Percentiles rank a stretch among this genome's conserved stretches.
These are phyloP conservation scores for Myxozyma neotropica DNA, from an alignment of 805 yeast species.

Conservation along the genomic window DNA sequence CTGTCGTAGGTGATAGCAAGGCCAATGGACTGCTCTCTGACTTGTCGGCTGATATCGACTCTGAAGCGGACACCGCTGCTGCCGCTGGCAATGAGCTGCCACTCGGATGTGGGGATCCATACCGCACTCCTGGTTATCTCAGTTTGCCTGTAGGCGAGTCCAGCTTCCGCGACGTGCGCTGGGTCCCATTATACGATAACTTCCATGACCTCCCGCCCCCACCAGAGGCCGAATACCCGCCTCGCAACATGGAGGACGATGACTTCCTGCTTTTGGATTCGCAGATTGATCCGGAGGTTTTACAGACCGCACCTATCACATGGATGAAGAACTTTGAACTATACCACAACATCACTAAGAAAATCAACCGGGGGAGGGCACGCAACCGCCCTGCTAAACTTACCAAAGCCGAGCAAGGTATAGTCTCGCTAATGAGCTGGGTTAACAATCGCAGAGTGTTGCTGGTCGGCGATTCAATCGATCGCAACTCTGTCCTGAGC, in stretches of 20 bases:
- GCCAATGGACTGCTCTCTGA: too few species aligned
- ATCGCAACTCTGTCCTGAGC: conserved; percentile 9
- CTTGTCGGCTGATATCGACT: too few species aligned
- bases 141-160: not conserved
- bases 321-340: conserved; percentile 12
- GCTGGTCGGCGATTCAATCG: conserved; percentile 31
- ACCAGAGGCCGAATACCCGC: conserved; percentile 17
- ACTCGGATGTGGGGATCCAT: conserved; percentile 15
- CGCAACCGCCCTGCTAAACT: not conserved
- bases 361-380: not conserved
- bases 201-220: conserved; percentile 9
- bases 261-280: not conserved
- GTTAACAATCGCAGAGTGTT: conserved; percentile 17
- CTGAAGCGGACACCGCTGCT: too few species aligned
- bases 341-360: not conserved
- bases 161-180: not conserved
- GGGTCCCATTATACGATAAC: conserved; percentile 15
- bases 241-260: not conserved
- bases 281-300: not conserved
- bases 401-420: not conserved
- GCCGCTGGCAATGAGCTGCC: too few species aligned
- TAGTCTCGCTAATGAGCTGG: conserved; percentile 12
- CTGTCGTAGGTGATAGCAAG: too few species aligned
- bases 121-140: conserved; percentile 19
- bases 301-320: conserved; percentile 8